A percentile compares a stretch with the other conserved stretches of the same genome.
These are phyloP conservation scores for Colletotrichum noveboracense DNA, from an alignment of 2,329 filamentous ascomycete species.

Conservation along the genomic window DNA sequence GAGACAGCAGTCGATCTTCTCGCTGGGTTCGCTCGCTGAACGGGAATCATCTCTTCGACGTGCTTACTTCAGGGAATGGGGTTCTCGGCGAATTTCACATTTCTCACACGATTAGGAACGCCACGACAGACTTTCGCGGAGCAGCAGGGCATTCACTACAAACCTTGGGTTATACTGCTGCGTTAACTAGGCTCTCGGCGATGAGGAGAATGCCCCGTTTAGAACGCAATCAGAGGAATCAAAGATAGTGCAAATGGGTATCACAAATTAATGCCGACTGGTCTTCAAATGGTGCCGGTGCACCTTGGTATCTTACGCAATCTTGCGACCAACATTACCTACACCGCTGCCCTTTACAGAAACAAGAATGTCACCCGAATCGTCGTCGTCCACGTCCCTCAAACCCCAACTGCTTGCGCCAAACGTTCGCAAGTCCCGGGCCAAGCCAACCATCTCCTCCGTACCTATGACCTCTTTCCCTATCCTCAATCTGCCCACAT, in stretches of 20 bases:
- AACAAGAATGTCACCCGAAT: constrained; percentile 78
- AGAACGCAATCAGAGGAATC: constrained; percentile 19
- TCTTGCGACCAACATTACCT: constrained; percentile 93
- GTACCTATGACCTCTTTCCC: constrained; percentile 82
- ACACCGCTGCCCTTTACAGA: constrained; percentile 93
- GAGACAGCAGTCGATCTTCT: constrained; percentile 24
- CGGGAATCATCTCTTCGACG: constrained; percentile 48
- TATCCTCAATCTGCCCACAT: constrained; percentile 85
- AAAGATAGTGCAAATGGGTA: constrained; percentile 8
- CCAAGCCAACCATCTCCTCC: constrained; percentile 80
- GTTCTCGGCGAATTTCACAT: constrained; percentile 60
- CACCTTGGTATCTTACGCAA: constrained; percentile 53
- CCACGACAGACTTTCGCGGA: constrained; percentile 50
- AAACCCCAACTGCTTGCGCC: constrained; percentile 92
- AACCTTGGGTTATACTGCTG: constrained; percentile 59
- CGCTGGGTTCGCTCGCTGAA: constrained; percentile 6
- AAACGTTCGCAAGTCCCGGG: constrained; percentile 86
- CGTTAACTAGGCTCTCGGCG: constrained; percentile 44
- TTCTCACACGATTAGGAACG: constrained; percentile 51
- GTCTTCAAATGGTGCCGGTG: constrained; percentile 20
- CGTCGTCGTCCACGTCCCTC: constrained; percentile 71
- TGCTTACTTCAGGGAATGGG: constrained; percentile 60
- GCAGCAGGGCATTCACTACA: constrained; percentile 58
- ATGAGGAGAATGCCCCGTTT: constrained; percentile 19
- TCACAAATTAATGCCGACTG: neutral